Evolutionary conservation across 2,329 filamentous ascomycete genomes (phyloP).

Genomic region (Sclerotinia glacialis): DNA sequence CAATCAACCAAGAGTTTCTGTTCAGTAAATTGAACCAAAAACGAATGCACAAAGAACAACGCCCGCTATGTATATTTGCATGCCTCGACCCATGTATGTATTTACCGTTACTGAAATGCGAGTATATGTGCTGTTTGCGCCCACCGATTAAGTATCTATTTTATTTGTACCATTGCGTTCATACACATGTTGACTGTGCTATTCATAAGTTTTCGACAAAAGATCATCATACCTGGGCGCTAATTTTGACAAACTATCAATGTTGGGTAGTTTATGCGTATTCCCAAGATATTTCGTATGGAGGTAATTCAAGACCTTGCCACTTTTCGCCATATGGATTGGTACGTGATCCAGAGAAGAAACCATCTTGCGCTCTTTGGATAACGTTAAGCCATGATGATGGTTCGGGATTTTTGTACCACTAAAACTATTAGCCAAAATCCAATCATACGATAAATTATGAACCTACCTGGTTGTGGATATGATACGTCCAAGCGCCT

Average conservation of each 20-base stretch:
- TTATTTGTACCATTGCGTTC: slow-evolving; percentile 10
- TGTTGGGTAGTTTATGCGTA: not conserved
- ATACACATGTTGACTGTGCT: slow-evolving; percentile 8
- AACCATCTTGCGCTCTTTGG: slow-evolving; percentile 53
- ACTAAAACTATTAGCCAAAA: slow-evolving; percentile 40
- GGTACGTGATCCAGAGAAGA: slow-evolving; percentile 48
- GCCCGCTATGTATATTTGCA: slow-evolving; percentile 16
- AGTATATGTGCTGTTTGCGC: slow-evolving; percentile 11
- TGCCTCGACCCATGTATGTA: not conserved
- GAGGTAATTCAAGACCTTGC: slow-evolving; percentile 47
- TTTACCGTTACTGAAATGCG: not conserved
- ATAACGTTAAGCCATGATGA: slow-evolving; percentile 55
- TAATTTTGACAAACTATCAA: not conserved
- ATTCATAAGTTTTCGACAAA: not conserved
- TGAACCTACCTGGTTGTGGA: slow-evolving; percentile 52
- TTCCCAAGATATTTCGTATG: slow-evolving; percentile 50
- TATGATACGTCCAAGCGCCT: slow-evolving; percentile 56
- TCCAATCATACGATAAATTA: not conserved
- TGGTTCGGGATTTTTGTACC: slow-evolving; percentile 54
- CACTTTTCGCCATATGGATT: slow-evolving; percentile 55
- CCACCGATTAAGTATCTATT: slow-evolving; percentile 4
- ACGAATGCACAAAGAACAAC: slow-evolving; percentile 5
- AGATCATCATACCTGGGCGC: no score
- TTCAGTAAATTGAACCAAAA: not conserved
- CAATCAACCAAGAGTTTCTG: not conserved